phyloP scores from a whole-genome alignment of 1,284 basidiomycete genomes.

The Inonotus hispidus region DNA sequence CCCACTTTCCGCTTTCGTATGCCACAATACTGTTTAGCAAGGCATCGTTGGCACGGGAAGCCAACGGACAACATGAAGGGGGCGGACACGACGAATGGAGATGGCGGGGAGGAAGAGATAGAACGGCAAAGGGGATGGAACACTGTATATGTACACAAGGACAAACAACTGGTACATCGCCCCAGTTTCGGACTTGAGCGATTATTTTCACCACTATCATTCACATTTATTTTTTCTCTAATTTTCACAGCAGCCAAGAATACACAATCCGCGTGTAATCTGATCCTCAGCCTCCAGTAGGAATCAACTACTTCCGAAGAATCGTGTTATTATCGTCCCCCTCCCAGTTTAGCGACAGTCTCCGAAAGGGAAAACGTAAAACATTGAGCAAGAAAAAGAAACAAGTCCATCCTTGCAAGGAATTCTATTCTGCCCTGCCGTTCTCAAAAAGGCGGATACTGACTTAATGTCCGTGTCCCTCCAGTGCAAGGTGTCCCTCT shows the following conservation, averaged over 20 bases:
- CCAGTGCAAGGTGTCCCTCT: constrained; percentile 60
- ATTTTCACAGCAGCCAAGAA: neutral
- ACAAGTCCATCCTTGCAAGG: too few species aligned
- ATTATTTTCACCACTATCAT: neutral
- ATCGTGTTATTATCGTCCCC: neutral
- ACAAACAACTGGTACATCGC: neutral
- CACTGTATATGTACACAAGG: neutral
- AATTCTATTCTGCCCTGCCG: neutral
- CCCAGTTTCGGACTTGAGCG: neutral
- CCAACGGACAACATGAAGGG: neutral
- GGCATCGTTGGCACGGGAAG: too few species aligned
- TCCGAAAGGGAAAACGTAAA: neutral
- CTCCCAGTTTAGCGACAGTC: neutral
- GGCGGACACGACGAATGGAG: neutral
- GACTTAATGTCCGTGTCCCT: constrained; percentile 13
- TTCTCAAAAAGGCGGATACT: neutral
- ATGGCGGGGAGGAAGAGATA: neutral
- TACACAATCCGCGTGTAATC: neutral
- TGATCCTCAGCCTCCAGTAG: neutral
- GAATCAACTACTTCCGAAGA: neutral
- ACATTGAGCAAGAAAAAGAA: too few species aligned
- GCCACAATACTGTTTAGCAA: neutral
- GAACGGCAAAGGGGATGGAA: neutral
- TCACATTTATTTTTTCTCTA: too few species aligned
- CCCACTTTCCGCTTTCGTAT: neutral